Percentiles rank a stretch among this genome's conserved stretches.
Evolutionary conservation across 176 grass and related monocot species (phyloP).

Genomic region (Oryza longistaminata): DNA sequence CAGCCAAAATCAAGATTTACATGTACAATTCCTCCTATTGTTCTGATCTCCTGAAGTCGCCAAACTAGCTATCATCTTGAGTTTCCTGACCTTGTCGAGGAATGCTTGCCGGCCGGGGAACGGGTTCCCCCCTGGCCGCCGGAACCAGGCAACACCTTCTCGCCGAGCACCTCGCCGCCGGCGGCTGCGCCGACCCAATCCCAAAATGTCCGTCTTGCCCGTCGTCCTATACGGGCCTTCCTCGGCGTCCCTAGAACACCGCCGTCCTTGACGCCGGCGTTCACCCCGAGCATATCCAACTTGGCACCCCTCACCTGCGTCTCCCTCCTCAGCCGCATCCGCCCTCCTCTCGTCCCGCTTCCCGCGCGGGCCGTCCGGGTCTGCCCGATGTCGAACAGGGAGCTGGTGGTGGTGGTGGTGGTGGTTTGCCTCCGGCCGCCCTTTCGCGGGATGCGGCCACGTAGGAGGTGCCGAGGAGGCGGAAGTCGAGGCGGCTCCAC

Average conservation of each 20-base stretch:
- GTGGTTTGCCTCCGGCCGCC: neutral
- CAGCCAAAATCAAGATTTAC: neutral
- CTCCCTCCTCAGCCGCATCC: slow-evolving; percentile 43
- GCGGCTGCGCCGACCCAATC: neutral
- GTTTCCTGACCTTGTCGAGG: slow-evolving; percentile 49
- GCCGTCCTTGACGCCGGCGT: neutral
- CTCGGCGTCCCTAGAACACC: neutral
- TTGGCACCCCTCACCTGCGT: slow-evolving; percentile 42
- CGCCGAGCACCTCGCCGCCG: neutral
- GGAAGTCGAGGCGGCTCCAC: slow-evolving; percentile 45
- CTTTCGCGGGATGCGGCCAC: slow-evolving; percentile 58
- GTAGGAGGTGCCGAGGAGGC: slow-evolving; percentile 64
- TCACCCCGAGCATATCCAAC: slow-evolving; percentile 44
- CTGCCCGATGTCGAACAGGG: neutral
- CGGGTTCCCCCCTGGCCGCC: slow-evolving; percentile 16
- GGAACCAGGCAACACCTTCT: neutral
- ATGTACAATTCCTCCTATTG: neutral
- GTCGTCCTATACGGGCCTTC: slow-evolving; percentile 19
- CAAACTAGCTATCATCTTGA: slow-evolving; percentile 30
- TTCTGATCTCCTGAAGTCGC: neutral
- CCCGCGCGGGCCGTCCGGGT: neutral
- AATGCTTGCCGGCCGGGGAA: slow-evolving; percentile 52
- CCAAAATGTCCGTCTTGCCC: slow-evolving; percentile 35
- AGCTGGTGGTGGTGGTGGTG: neutral
- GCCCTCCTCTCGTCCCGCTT: slow-evolving; percentile 49